Evolutionary conservation across 176 grass and related monocot genomes (phyloP), one percentile per base, ranked within the genome.

Genomic region (Oryza glaberrima): DNA sequence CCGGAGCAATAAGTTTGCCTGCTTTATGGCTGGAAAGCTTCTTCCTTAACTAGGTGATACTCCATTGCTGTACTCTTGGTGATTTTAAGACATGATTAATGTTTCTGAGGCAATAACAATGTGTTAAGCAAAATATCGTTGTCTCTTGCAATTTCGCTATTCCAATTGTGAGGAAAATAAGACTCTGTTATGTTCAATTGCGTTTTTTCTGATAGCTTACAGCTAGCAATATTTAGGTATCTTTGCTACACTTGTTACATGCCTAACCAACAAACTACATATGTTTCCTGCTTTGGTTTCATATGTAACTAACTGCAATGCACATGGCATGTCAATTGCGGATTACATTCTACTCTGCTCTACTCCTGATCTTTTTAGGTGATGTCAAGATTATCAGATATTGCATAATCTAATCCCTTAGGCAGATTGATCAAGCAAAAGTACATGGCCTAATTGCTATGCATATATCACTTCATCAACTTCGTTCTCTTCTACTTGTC

Each of bases 1-100:
- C 0, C 67, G 86, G 52, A 86, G 83, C 83, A 94, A 88, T 72
- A 97, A 97, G 78, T 97, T 97, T n/a, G 95, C 30, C 2, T 79
- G 74, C 73, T 97, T 94, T 85, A 87, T 87, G 81, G 92, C 92
- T 10, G 92, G 92, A 73, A 92, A 97, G 86, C 73, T 94, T 79
- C 90, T 94, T 72, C 84, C 88, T 0, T 97, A 72, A 85, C 60
- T 73, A 58, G 82, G 76, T 78, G 7, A 75, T 73, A 38, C 5
- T 38, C 36, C 36, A 38, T 70, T 84, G 1, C 7, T 43, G 49
- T 74, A 35, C 20, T 23, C 4, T 34, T 60, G 1, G 6, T n/a
- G 2, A 20, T 15, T 40, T 80, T 9, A 30, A 46, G 20, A 26
- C 0, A 16, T 77, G n/a, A 6, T 69, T 34, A 35, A 0, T 38